Conservation (phyloP, 1,284 basidiomycete species). For the Pseudozyma tsukubaensis region DNA sequence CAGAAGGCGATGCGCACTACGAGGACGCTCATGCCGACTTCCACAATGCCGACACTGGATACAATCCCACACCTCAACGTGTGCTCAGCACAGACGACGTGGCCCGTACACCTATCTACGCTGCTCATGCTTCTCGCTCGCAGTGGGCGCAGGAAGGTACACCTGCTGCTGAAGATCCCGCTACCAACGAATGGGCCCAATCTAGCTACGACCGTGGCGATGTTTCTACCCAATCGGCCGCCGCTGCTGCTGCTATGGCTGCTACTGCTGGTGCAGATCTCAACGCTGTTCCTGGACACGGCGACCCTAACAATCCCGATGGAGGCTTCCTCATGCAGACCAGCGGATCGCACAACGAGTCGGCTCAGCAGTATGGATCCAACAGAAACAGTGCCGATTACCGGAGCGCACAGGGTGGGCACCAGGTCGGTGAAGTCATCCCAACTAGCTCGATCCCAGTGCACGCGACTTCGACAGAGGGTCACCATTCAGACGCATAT, state of each 20-base stretch:
- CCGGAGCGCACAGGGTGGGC: constrained; percentile 36
- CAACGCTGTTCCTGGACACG: constrained; percentile 39
- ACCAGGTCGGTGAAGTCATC: background rate
- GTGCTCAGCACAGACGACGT: constrained; percentile 25
- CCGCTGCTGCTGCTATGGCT: constrained; percentile 47
- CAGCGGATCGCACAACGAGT: constrained; percentile 27
- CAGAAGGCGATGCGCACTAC: constrained; percentile 14
- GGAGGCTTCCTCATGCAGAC: constrained; percentile 49
- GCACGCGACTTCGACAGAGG: constrained; percentile 23
- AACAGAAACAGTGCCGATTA: constrained; percentile 46
- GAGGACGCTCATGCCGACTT: constrained; percentile 19
- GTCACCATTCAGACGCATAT: constrained; percentile 42
- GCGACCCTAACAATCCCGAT: constrained; percentile 21
- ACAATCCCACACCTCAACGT: constrained; percentile 23
- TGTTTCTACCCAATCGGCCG: constrained; percentile 26
- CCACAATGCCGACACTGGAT: constrained; percentile 28
- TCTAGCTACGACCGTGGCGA: constrained; percentile 30
- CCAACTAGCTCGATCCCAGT: background rate
- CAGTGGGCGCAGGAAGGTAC: constrained; percentile 34
- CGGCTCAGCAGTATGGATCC: constrained; percentile 26
- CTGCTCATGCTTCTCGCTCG: constrained; percentile 41
- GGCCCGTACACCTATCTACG: constrained; percentile 49
- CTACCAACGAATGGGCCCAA: constrained; percentile 42
- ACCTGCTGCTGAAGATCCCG: constrained; percentile 16
- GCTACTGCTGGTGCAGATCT: constrained; percentile 43